These are phyloP conservation scores for Penicillium bovifimosum DNA, from an alignment of 495 filamentous ascomycete genomes.

Conservation along the genomic window DNA sequence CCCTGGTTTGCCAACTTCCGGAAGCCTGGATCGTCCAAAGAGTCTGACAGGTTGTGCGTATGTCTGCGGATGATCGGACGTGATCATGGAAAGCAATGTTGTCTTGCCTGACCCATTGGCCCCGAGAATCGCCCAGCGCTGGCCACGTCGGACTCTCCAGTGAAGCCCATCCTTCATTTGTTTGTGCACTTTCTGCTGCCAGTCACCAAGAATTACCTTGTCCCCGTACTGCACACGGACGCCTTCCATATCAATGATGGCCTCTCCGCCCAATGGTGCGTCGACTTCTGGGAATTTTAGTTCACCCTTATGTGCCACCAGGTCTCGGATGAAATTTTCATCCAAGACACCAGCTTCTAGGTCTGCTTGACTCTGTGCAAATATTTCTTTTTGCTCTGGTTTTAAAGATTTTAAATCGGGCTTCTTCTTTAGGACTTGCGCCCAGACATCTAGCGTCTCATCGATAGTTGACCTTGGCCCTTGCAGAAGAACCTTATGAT, in stretches of 20 bases:
- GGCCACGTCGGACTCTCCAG: constrained; percentile 77
- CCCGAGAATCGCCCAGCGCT: constrained; percentile 88
- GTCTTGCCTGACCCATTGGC: constrained; percentile 83
- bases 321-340: constrained; percentile 26
- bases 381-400: constrained; percentile 5
- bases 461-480: constrained; percentile 17
- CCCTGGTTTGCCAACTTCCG: constrained; percentile 62
- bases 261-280: constrained; percentile 41
- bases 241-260: constrained; percentile 79
- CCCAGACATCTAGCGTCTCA: constrained; percentile 26
- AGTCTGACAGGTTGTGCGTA: constrained; percentile 83
- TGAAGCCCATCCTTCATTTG: constrained; percentile 54
- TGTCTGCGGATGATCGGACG: constrained; percentile 90
- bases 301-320: constrained; percentile 7
- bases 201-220: constrained; percentile 70
- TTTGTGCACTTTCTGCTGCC: constrained; percentile 54
- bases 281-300: not conserved
- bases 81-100: constrained; percentile 84
- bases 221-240: constrained; percentile 75
- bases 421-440: not conserved
- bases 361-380: constrained; percentile 5
- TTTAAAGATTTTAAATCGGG: not conserved
- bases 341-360: constrained; percentile 28
- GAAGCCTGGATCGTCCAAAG: constrained; percentile 77
- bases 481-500: constrained; percentile 49